Evolutionary conservation across 2,329 filamentous ascomycete species (phyloP).

Genomic region (Fusarium nygamai): DNA sequence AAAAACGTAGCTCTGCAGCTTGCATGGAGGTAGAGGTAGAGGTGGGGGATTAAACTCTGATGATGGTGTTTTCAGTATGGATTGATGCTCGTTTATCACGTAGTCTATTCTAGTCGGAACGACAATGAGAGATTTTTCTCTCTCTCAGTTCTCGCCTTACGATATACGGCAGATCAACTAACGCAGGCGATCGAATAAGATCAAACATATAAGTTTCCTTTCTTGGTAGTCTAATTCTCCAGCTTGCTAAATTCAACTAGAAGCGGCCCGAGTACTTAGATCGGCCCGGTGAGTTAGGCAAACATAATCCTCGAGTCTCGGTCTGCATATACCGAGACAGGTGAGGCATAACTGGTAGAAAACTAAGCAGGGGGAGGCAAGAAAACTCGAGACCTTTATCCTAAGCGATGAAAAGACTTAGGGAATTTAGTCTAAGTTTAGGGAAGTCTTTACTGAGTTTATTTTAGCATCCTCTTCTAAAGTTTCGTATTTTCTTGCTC

Average conservation of each 20-base stretch:
- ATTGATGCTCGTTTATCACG: not conserved
- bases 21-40: not conserved
- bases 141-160: not conserved
- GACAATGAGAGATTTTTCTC: constrained; percentile 27
- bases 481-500: no score
- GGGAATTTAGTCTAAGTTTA: no score
- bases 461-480: no score
- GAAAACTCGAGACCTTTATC: no score
- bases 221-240: not conserved
- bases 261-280: constrained; percentile 35
- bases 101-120: constrained; percentile 4
- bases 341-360: not conserved
- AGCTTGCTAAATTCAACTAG: constrained; percentile 13
- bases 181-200: constrained; percentile 8
- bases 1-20: constrained; percentile 24
- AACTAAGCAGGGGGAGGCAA: no score
- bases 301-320: constrained; percentile 9
- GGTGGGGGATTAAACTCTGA: constrained; percentile 26
- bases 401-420: no score
- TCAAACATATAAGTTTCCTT: not conserved
- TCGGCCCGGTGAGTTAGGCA: constrained; percentile 27
- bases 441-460: no score
- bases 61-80: not conserved
- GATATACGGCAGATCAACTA: constrained; percentile 1
- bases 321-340: constrained; percentile 18